These are phyloP conservation scores for Mycena maculata DNA, from an alignment of 768 basidiomycete genomes.

Conservation along the genomic window DNA sequence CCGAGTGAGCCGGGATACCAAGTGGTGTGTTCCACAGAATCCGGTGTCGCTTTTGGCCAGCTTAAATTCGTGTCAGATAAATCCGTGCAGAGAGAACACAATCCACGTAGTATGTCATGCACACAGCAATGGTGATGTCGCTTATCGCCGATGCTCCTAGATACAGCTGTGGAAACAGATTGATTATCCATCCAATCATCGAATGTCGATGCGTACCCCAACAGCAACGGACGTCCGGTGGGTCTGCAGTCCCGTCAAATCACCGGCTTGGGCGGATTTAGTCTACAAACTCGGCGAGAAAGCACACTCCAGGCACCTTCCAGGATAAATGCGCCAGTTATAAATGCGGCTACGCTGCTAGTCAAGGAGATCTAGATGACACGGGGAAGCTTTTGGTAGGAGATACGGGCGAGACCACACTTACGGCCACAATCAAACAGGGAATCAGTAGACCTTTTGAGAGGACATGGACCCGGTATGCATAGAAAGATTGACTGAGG, in stretches of 20 bases:
- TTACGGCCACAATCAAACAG: neutral
- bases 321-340: neutral
- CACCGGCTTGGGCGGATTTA: neutral
- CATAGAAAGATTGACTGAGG: neutral
- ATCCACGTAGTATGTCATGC: constrained; percentile 4
- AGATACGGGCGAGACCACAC: too few species aligned
- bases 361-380: neutral
- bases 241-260: neutral
- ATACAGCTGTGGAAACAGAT: neutral
- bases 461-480: neutral
- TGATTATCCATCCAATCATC: neutral
- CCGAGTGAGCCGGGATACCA: neutral
- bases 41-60: neutral
- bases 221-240: neutral
- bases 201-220: neutral
- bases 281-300: too few species aligned
- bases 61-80: neutral
- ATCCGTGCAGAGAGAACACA: neutral
- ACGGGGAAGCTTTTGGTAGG: neutral
- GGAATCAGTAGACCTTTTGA: neutral
- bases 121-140: neutral
- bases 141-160: neutral
- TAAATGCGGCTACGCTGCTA: neutral
- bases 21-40: neutral
- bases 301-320: neutral